A percentile compares a stretch with the other conserved stretches of the same genome.
Conservation (phyloP, 139 green algal genomes). For the Chlamydomonas sp. region DNA sequence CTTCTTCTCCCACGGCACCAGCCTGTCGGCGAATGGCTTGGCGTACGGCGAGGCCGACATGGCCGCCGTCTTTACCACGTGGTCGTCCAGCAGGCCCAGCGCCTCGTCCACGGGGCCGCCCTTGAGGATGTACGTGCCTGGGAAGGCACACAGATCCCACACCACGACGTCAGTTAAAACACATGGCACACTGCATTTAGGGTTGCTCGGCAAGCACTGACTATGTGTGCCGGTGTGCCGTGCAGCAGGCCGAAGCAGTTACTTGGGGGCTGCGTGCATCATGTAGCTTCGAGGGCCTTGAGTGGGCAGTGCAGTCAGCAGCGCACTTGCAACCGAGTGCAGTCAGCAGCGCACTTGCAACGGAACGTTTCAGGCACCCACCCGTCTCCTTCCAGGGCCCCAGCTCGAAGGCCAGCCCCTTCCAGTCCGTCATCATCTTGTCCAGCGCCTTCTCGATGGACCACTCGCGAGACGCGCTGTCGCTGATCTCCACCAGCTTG, state of each 20-base stretch:
- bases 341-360: too few relatives aligned
- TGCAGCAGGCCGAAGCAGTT: slow-evolving; percentile 38
- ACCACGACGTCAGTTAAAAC: too few relatives aligned
- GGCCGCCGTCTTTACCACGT: slow-evolving; percentile 77
- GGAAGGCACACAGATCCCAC: background rate
- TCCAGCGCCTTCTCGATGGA: slow-evolving; percentile 69
- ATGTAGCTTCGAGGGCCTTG: slow-evolving; percentile 46
- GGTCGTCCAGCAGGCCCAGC: slow-evolving; percentile 84
- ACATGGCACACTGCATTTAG: too few relatives aligned
- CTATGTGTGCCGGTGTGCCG: background rate
- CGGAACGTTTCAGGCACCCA: background rate
- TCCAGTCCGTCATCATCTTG: slow-evolving; percentile 66
- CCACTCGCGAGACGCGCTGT: slow-evolving; percentile 61
- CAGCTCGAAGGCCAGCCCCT: slow-evolving; percentile 75
- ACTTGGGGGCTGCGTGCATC: slow-evolving; percentile 20
- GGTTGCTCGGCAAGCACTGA: background rate
- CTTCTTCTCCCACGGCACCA: slow-evolving; percentile 74
- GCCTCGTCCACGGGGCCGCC: slow-evolving; percentile 79
- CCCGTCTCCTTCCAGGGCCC: slow-evolving; percentile 75
- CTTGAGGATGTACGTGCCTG: slow-evolving; percentile 73
- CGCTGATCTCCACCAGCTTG: slow-evolving; percentile 51
- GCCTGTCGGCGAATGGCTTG: slow-evolving; percentile 70
- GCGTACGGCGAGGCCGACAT: slow-evolving; percentile 76
- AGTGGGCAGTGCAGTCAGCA: too few relatives aligned
- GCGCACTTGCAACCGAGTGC: too few relatives aligned